phyloP scores from a whole-genome alignment of 2,329 filamentous ascomycete genomes.

The Fusarium clavum region DNA sequence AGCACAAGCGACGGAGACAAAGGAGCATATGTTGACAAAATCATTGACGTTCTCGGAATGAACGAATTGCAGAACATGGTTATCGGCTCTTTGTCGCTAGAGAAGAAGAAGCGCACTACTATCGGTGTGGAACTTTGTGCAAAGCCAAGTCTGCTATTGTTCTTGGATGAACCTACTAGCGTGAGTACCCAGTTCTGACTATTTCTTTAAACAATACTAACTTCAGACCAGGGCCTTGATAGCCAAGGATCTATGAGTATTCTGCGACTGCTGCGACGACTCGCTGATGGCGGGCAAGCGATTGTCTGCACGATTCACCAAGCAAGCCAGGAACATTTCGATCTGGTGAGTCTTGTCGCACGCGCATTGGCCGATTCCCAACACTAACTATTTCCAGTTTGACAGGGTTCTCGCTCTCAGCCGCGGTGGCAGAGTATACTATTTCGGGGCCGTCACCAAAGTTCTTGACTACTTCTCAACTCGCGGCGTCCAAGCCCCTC shows the following conservation, averaged over 20 bases:
- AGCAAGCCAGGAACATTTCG: neutral
- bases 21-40: slow-evolving; percentile 83
- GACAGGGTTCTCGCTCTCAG: slow-evolving; percentile 71
- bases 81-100: slow-evolving; percentile 68
- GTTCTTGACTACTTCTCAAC: slow-evolving; percentile 55
- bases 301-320: slow-evolving; percentile 66
- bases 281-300: slow-evolving; percentile 63
- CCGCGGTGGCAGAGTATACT: slow-evolving; percentile 71
- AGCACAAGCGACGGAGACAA: slow-evolving; percentile 73
- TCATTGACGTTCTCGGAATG: slow-evolving; percentile 73
- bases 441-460: slow-evolving; percentile 72
- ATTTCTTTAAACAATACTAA: too few species aligned
- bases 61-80: slow-evolving; percentile 71
- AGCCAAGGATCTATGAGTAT: slow-evolving; percentile 71
- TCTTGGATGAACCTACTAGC: slow-evolving; percentile 67
- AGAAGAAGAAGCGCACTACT: slow-evolving; percentile 68
- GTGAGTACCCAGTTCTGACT: too few species aligned
- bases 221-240: slow-evolving; percentile 61
- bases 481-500: slow-evolving; percentile 52
- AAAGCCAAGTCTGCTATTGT: slow-evolving; percentile 66
- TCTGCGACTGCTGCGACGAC: slow-evolving; percentile 66
- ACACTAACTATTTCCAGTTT: slow-evolving; percentile 62
- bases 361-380: slow-evolving; percentile 44
- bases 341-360: too few species aligned
- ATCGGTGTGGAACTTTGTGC: slow-evolving; percentile 67